Conservation (phyloP, 768 basidiomycete genomes). For the Hygrophorus russula region DNA sequence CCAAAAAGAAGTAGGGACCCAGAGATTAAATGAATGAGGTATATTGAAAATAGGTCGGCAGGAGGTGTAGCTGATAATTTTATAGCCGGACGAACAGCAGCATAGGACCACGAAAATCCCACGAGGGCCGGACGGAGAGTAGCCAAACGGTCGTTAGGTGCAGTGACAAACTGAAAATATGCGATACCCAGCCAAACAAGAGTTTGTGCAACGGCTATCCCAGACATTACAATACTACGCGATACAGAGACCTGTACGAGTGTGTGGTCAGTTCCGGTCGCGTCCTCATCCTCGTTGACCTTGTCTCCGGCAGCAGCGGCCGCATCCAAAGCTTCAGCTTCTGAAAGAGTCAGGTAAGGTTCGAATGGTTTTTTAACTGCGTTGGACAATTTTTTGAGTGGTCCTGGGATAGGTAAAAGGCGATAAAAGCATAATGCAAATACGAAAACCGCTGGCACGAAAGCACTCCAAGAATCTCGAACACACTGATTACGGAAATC, state of each 20-base stretch:
- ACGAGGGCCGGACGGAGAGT: slow-evolving; percentile 33
- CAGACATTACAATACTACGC: slow-evolving; percentile 47
- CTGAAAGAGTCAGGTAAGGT: slow-evolving; percentile 37
- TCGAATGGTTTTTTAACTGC: slow-evolving; percentile 22
- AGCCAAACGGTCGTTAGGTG: slow-evolving; percentile 19
- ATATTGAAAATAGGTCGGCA: slow-evolving; percentile 52
- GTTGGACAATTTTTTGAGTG: slow-evolving; percentile 11
- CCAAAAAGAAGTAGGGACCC: slow-evolving; percentile 43
- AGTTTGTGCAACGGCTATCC: slow-evolving; percentile 43
- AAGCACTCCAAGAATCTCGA: slow-evolving; percentile 38
- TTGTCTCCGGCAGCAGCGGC: slow-evolving; percentile 12
- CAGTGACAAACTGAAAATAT: slow-evolving; percentile 39
- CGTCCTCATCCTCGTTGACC: slow-evolving; percentile 12
- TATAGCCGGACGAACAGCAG: slow-evolving; percentile 41
- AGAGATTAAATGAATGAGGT: slow-evolving; percentile 33
- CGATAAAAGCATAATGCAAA: slow-evolving; percentile 25
- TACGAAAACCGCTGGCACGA: slow-evolving; percentile 37
- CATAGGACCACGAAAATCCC: slow-evolving; percentile 57
- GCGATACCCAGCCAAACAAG: slow-evolving; percentile 50
- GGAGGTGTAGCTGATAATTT: slow-evolving; percentile 47
- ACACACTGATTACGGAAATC: slow-evolving; percentile 38
- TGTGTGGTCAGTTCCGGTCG: slow-evolving; percentile 12
- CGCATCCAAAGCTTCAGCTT: slow-evolving; percentile 40
- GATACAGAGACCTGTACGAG: slow-evolving; percentile 34
- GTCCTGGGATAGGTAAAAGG: slow-evolving; percentile 19